A percentile compares a stretch with the other conserved stretches of the same genome.
phyloP scores from a whole-genome alignment of 2,329 filamentous ascomycete species.

The Fusarium sp. region DNA sequence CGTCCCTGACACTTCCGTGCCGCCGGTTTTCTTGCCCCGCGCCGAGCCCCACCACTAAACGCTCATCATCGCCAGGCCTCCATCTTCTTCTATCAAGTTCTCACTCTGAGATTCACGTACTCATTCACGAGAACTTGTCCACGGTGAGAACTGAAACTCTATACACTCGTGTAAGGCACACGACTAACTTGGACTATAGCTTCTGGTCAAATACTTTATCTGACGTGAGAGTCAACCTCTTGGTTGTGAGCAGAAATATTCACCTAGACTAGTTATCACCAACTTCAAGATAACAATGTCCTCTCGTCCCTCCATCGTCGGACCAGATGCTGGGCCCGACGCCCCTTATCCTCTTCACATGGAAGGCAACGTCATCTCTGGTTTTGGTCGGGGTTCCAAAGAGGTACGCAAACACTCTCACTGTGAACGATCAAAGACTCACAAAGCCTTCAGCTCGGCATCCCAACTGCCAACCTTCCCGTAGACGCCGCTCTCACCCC shows the following conservation, averaged over 20 bases:
- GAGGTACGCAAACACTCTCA: conserved; percentile 68
- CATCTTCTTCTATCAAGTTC: conserved; percentile 22
- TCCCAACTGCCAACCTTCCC: conserved; percentile 93
- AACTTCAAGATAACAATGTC: conserved; percentile 40
- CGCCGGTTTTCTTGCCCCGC: conserved; percentile 17
- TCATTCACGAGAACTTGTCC: neutral
- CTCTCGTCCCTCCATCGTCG: conserved; percentile 76
- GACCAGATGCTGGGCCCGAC: conserved; percentile 78
- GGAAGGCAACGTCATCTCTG: conserved; percentile 88
- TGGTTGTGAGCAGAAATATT: neutral
- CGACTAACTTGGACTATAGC: conserved; percentile 5
- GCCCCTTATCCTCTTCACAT: conserved; percentile 85
- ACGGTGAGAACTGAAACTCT: neutral
- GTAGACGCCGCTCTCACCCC: conserved; percentile 71
- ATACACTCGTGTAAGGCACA: neutral
- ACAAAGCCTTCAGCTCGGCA: conserved; percentile 75
- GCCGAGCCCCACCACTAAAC: conserved; percentile 24
- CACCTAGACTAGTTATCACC: neutral
- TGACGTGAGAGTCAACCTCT: neutral
- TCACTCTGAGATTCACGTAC: conserved; percentile 3
- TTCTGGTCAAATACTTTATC: neutral
- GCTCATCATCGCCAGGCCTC: conserved; percentile 26
- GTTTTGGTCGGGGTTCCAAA: conserved; percentile 93
- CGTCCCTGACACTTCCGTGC: conserved; percentile 6
- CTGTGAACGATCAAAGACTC: neutral